Evolutionary conservation across 768 basidiomycete species (phyloP).

Genomic region (Rhizopogon vesiculosus): DNA sequence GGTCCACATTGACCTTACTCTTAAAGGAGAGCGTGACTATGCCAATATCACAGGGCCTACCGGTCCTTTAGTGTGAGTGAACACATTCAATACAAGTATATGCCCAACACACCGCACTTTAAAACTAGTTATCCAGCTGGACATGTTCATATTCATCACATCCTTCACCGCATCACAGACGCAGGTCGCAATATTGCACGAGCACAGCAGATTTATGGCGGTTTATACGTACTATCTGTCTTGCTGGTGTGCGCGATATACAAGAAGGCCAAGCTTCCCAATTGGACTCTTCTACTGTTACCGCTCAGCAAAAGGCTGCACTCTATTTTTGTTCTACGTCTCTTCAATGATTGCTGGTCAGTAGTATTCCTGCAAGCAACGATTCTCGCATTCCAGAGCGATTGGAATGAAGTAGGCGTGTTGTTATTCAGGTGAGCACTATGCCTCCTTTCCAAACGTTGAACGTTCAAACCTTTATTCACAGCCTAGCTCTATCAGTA

Average conservation of each 20-base stretch:
- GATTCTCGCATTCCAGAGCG: conserved; percentile 58
- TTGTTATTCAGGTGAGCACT: conserved; percentile 66
- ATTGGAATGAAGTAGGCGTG: conserved; percentile 57
- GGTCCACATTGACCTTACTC: conserved; percentile 74
- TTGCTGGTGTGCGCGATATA: conserved; percentile 68
- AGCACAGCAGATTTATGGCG: conserved; percentile 77
- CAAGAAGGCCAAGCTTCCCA: conserved; percentile 53
- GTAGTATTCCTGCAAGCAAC: conserved; percentile 61
- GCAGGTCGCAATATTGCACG: conserved; percentile 52
- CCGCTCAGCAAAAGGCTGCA: conserved; percentile 91
- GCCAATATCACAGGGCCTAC: conserved; percentile 80
- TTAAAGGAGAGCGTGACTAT: conserved; percentile 83
- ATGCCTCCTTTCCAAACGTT: neutral
- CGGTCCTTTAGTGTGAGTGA: conserved; percentile 79
- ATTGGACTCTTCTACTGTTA: conserved; percentile 68
- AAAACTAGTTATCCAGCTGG: conserved; percentile 85
- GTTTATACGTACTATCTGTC: conserved; percentile 67
- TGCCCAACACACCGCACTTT: neutral
- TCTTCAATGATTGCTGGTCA: conserved; percentile 96
- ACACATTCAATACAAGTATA: conserved; percentile 14
- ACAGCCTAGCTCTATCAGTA: conserved; percentile 66
- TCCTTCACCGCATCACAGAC: conserved; percentile 61
- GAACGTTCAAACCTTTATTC: neutral
- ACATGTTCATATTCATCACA: conserved; percentile 77
- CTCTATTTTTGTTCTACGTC: conserved; percentile 84